These are phyloP conservation scores for Croton laevigatus DNA, from an alignment of 441 rosid genomes.

Conservation along the genomic window DNA sequence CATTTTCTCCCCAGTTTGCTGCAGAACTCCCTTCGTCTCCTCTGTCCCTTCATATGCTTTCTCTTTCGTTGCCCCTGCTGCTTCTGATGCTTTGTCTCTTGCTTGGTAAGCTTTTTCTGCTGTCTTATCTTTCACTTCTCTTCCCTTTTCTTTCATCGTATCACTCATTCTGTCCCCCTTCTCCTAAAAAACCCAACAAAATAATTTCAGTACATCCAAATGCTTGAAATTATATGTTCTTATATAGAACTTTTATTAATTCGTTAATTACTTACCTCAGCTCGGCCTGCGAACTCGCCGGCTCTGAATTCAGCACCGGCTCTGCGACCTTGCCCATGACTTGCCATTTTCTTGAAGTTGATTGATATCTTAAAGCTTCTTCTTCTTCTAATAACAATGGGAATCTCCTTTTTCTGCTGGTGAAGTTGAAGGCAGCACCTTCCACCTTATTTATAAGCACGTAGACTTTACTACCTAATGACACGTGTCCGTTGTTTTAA, in stretches of 20 bases:
- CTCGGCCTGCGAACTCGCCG: constrained; percentile 42
- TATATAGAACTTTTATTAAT: too few relatives aligned
- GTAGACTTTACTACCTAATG: background rate
- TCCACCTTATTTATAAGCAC: constrained; percentile 13
- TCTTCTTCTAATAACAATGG: background rate
- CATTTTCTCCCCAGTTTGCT: constrained; percentile 56
- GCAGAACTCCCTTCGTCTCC: constrained; percentile 38
- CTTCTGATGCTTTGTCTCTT: constrained; percentile 24
- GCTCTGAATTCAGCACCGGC: constrained; percentile 43
- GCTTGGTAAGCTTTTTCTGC: constrained; percentile 27
- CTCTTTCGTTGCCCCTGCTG: constrained; percentile 26
- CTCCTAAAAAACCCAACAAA: constrained; percentile 27
- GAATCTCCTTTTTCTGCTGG: too few relatives aligned
- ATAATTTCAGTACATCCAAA: too few relatives aligned
- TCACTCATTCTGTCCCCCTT: background rate
- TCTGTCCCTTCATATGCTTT: constrained; percentile 37
- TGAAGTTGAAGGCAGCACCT: background rate
- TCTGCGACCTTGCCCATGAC: constrained; percentile 32
- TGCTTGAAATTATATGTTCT: too few relatives aligned
- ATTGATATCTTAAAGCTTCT: background rate
- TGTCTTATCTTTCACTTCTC: constrained; percentile 39
- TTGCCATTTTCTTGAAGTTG: constrained; percentile 31
- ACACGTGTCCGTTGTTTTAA: constrained; percentile 27
- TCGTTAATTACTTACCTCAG: constrained; percentile 28
- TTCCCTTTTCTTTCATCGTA: constrained; percentile 10